A percentile compares a stretch with the other conserved stretches of the same genome.
Evolutionary conservation across 345 rosid species (phyloP).

Genomic region (Psidium friedrichsthalianum): DNA sequence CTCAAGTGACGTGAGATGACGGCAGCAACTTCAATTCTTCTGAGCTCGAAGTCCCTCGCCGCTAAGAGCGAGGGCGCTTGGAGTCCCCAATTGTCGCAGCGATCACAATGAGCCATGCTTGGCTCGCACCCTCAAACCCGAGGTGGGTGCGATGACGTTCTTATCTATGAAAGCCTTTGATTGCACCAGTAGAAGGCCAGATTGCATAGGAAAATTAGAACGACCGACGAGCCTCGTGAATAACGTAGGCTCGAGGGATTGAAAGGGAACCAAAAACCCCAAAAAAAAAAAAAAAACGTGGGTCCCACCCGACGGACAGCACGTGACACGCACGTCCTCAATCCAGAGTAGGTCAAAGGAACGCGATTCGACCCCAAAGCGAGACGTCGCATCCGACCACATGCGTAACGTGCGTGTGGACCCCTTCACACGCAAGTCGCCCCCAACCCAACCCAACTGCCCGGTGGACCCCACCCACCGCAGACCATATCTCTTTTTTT

Average conservation of each 20-base stretch:
- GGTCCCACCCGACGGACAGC: neutral
- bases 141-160: neutral
- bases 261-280: neutral
- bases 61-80: neutral
- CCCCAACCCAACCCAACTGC: neutral
- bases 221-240: fast-evolving
- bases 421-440: neutral
- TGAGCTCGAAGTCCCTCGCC: neutral
- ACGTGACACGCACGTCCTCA: neutral
- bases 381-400: neutral
- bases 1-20: too few species aligned
- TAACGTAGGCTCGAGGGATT: neutral
- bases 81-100: neutral
- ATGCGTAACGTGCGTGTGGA: neutral
- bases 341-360: neutral
- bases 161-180: neutral
- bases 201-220: neutral
- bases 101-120: neutral
- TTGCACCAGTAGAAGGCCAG: neutral
- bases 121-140: too few species aligned
- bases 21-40: too few species aligned
- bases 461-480: neutral
- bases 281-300: neutral
- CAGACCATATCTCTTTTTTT: neutral
- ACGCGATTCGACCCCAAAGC: neutral